Evolutionary conservation across 2,329 filamentous ascomycete genomes (phyloP).

Genomic region (Paecilomyces sp.): DNA sequence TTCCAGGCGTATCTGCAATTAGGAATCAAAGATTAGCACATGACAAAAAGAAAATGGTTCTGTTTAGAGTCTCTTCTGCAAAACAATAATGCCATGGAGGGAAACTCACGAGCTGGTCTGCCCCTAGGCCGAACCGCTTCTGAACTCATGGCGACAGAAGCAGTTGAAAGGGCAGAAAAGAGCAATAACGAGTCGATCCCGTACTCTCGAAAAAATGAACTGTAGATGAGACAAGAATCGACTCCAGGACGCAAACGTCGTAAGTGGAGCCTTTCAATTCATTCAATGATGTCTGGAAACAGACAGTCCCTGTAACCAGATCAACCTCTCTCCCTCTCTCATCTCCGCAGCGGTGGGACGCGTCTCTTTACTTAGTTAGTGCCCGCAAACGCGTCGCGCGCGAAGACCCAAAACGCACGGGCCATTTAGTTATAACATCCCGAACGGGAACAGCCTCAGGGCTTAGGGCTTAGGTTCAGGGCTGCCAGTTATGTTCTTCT

Average conservation of each 20-base stretch:
- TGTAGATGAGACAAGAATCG: neutral
- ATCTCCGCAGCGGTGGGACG: neutral
- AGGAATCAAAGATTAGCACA: neutral
- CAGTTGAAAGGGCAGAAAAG: neutral
- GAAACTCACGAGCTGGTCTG: conserved; percentile 41
- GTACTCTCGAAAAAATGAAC: neutral
- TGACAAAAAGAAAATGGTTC: conserved; percentile 4
- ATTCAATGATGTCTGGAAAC: conserved; percentile 6
- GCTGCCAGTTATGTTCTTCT: neutral
- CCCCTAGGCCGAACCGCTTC: conserved; percentile 31
- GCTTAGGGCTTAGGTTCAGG: conserved; percentile 26
- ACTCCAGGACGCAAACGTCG: conserved; percentile 5
- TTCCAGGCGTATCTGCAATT: conserved; percentile 66
- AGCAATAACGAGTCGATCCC: neutral
- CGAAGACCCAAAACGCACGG: neutral
- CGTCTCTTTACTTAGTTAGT: neutral
- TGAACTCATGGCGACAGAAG: conserved; percentile 22
- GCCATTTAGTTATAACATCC: conserved; percentile 8
- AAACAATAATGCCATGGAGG: neutral
- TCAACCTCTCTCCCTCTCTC: neutral
- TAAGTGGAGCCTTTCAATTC: conserved; percentile 1
- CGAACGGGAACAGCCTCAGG: conserved; percentile 15
- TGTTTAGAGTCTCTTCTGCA: neutral
- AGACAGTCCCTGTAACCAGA: conserved; percentile 17
- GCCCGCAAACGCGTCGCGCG: conserved; percentile 15